These are phyloP conservation scores for Didymella segeticola DNA, from an alignment of 2,329 filamentous ascomycete genomes.

Conservation along the genomic window DNA sequence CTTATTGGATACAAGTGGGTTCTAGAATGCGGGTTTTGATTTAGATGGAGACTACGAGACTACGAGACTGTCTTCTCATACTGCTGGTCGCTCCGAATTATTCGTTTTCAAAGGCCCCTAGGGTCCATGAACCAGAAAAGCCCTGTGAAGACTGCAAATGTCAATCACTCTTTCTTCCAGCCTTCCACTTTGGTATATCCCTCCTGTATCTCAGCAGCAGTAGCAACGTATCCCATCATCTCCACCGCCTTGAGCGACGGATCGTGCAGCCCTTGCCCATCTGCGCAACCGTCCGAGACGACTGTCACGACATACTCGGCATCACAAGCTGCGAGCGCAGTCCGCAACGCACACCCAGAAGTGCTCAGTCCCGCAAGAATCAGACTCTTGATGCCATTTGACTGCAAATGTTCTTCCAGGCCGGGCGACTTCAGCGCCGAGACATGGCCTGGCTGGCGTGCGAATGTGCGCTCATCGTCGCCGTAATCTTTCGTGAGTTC, in stretches of 20 bases:
- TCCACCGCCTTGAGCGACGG: background rate
- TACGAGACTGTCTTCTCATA: no score
- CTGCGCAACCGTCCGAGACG: background rate
- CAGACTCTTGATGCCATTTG: background rate
- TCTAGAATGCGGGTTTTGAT: no score
- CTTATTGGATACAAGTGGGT: no score
- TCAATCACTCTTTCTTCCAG: background rate
- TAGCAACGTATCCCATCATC: background rate
- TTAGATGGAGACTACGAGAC: no score
- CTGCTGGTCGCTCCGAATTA: no score
- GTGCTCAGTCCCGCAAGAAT: background rate
- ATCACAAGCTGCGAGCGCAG: background rate
- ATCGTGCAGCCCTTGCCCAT: background rate
- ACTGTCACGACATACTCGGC: background rate
- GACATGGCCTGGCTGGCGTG: background rate
- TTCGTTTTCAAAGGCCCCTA: no score
- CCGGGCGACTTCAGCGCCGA: background rate
- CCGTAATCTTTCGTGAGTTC: background rate
- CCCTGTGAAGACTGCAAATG: background rate
- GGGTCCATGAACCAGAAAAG: no score
- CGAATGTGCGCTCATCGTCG: background rate
- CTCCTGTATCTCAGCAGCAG: background rate
- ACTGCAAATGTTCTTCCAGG: background rate
- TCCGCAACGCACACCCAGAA: background rate
- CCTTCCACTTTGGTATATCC: background rate